phyloP scores from a whole-genome alignment of 495 filamentous ascomycete species.

The Hypomontagnella monticulosa region DNA sequence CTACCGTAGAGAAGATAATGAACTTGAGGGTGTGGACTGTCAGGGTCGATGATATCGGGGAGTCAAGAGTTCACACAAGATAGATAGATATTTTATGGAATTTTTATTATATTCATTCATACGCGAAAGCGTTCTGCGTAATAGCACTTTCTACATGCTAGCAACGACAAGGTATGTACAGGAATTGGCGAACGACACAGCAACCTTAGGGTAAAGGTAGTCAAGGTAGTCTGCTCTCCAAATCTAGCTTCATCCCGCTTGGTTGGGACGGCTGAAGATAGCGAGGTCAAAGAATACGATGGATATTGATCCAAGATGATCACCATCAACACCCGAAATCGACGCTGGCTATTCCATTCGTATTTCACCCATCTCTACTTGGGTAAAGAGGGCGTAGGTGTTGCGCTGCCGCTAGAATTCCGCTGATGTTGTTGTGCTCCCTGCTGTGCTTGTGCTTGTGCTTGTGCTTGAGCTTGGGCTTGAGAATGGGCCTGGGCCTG shows the following conservation, averaged over 20 bases:
- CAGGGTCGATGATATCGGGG: too few relatives aligned
- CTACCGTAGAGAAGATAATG: too few relatives aligned
- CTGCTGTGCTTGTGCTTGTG: conserved; percentile 37
- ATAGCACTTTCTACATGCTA: not conserved
- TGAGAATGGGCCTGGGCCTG: conserved; percentile 34
- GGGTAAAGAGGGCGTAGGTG: conserved; percentile 46
- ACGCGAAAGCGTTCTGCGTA: conserved; percentile 14
- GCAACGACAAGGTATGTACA: not conserved
- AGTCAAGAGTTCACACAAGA: too few relatives aligned
- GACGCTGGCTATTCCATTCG: not conserved
- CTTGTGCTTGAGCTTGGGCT: conserved; percentile 16
- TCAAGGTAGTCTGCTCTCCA: not conserved
- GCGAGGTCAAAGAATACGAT: too few relatives aligned
- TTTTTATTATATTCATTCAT: conserved; percentile 18
- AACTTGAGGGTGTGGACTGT: too few relatives aligned
- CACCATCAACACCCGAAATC: too few relatives aligned
- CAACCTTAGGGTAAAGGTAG: not conserved
- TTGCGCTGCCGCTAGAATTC: conserved; percentile 56
- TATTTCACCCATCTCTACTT: conserved; percentile 26
- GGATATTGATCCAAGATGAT: too few relatives aligned
- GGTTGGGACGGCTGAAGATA: too few relatives aligned
- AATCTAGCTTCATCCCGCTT: not conserved
- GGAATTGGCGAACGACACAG: not conserved
- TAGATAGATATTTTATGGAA: not conserved
- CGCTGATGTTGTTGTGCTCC: conserved; percentile 49